Percentiles rank a stretch among this genome's conserved stretches.
These are phyloP conservation scores for Uronychia binucleata DNA, from an alignment of 73 alveolate genomes.

Conservation along the genomic window DNA sequence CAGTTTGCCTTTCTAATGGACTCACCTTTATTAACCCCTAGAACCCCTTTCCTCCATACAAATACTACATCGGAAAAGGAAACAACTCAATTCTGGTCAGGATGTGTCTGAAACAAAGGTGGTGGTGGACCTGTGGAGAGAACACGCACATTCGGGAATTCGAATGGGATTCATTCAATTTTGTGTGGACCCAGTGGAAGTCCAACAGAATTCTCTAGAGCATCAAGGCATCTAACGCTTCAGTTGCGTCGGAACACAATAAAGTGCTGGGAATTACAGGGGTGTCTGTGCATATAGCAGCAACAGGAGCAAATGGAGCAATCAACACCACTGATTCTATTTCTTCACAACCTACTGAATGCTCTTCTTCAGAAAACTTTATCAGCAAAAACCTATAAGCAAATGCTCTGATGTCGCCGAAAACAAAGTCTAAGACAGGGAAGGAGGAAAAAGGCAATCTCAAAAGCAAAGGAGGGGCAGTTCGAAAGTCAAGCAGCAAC, in stretches of 20 bases:
- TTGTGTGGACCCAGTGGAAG: constrained; percentile 68
- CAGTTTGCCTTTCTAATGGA: constrained; percentile 14
- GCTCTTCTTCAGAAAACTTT: background rate
- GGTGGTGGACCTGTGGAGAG: constrained; percentile 82
- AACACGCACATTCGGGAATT: constrained; percentile 13
- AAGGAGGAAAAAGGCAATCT: background rate
- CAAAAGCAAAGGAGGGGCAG: background rate
- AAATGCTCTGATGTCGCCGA: background rate
- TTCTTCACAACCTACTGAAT: background rate
- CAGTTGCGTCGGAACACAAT: background rate
- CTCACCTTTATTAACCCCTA: constrained; percentile 5
- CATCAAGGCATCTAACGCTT: constrained; percentile 5
- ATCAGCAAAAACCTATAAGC: background rate
- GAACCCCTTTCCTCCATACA: constrained; percentile 47
- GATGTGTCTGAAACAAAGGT: constrained; percentile 59
- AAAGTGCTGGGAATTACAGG: too few species aligned
- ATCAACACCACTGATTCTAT: background rate
- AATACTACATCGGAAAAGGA: constrained; percentile 80
- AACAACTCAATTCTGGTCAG: constrained; percentile 69
- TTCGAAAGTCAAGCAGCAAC: background rate
- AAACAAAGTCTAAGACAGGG: background rate
- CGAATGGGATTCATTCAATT: constrained; percentile 49
- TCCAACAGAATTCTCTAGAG: constrained; percentile 28
- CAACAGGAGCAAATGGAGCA: too few species aligned
- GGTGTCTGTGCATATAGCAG: too few species aligned